Evolutionary conservation across 1,284 basidiomycete species (phyloP).

Genomic region (Paramarasmius palmivorus): DNA sequence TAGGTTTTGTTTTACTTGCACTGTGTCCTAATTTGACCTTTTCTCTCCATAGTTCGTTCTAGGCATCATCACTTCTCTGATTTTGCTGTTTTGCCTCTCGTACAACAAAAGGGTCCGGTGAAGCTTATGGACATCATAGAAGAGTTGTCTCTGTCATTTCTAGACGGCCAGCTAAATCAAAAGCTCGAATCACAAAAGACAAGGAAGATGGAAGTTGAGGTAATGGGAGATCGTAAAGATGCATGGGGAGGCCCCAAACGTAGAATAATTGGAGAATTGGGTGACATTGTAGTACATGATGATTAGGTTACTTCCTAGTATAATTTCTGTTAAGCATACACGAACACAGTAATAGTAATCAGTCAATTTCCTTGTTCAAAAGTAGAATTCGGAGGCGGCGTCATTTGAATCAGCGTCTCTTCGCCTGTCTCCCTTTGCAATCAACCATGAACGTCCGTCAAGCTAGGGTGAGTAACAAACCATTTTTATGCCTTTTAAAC

Average conservation of each 20-base stretch:
- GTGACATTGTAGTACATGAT: slow-evolving; percentile 11
- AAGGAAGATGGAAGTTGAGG: slow-evolving; percentile 43
- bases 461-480: slow-evolving; percentile 44
- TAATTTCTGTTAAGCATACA: no score
- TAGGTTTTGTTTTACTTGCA: slow-evolving; percentile 22
- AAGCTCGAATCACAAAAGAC: slow-evolving; percentile 29
- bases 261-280: slow-evolving; percentile 9
- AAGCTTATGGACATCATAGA: slow-evolving; percentile 42
- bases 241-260: slow-evolving; percentile 12
- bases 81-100: slow-evolving; percentile 45
- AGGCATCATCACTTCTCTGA: slow-evolving; percentile 63
- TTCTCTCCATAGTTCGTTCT: slow-evolving; percentile 40
- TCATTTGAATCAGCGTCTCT: no score
- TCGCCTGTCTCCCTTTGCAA: background rate
- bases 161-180: slow-evolving; percentile 41
- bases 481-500: background rate
- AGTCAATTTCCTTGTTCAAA: no score
- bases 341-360: no score
- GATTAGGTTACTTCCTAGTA: no score
- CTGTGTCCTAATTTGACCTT: slow-evolving; percentile 3
- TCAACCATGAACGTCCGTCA: slow-evolving; percentile 57
- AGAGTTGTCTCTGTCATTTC: slow-evolving; percentile 47
- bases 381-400: no score
- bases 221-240: slow-evolving; percentile 11
- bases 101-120: slow-evolving; percentile 34